These are phyloP conservation scores for Zoysia pacifica DNA, from an alignment of 176 grass and related monocot species.

Conservation along the genomic window DNA sequence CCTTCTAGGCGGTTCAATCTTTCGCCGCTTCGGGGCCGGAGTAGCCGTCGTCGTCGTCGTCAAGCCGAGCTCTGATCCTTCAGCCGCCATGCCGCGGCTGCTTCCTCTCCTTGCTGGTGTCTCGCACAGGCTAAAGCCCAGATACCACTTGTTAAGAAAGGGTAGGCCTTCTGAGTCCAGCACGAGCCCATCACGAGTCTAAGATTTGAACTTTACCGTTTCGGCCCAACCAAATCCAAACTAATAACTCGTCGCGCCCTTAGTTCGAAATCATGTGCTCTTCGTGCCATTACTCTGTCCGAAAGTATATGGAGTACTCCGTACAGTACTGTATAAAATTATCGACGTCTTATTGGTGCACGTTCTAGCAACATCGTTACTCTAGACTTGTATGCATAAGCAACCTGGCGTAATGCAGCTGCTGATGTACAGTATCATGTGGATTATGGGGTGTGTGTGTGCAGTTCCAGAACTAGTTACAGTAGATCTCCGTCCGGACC, in stretches of 20 bases:
- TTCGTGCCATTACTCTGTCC: neutral
- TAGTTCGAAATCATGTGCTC: neutral
- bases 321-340: neutral
- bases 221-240: neutral
- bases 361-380: neutral
- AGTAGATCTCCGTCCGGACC: neutral
- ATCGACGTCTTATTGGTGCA: neutral
- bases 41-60: conserved; percentile 18
- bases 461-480: neutral
- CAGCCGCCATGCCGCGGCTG: conserved; percentile 11
- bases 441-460: no score
- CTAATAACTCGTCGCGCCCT: neutral
- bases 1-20: conserved; percentile 51
- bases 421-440: neutral
- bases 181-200: neutral
- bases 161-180: neutral
- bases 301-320: neutral
- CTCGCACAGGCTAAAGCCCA: neutral
- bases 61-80: conserved; percentile 29
- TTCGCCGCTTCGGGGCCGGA: conserved; percentile 40
- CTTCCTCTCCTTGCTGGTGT: no score
- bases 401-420: neutral
- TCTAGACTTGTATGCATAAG: neutral
- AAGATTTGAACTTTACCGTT: neutral
- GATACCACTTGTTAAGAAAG: neutral